Base-by-base conservation (phyloP, 371 early-diverging fungal genomes). In the Apophysomyces ossiformis region DNA sequence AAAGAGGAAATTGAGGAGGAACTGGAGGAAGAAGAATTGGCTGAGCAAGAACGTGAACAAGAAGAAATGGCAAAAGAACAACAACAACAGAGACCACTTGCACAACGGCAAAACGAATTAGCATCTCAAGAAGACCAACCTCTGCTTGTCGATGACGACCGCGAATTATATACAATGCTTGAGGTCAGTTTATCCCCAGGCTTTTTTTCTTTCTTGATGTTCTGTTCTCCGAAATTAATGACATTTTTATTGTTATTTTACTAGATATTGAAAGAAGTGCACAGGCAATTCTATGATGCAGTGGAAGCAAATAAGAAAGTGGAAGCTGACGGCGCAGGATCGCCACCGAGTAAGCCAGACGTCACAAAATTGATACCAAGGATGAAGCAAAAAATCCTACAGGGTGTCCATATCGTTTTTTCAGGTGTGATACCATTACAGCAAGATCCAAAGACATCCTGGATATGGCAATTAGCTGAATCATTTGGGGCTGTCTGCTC, bases 401-500 rank as follows among this genome's bases (percentile, higher is more conserved):
- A 76, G 37, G 80, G 82, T 3, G 69, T 80, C 32, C 69, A 79
- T 43, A 69, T 87, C 41, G 71, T 85, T 3, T 90, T 89, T 66
- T 81, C 86, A 38, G 80, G 87, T 7, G 74, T 88, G 15, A 87
- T 88, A 41, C 88, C 86, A 13, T 72, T 81, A 43, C 75, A 77
- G 47, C 68, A 84, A 62, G 66, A 69, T 47, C 79, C 78, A 12
- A 67, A 75, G 2, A 62, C 71, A 50, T 82, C 87, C 12, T 92
- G 93, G 61, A 84, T 90, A 38, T 93, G 93, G 93, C 78, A 85
- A 60, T 77, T 85, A 69, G 93, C 93, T 5, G 69, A 69, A 44
- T 76, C 81, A 7, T 93, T 90, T 81, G 94, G 94, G 3, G 94
- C 92, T 0, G 64, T 67, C 35, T 93, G 93, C 63, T 79, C 77